These are phyloP conservation scores for Fragaria ananassa DNA, from an alignment of 306 rosid species.

Conservation along the genomic window DNA sequence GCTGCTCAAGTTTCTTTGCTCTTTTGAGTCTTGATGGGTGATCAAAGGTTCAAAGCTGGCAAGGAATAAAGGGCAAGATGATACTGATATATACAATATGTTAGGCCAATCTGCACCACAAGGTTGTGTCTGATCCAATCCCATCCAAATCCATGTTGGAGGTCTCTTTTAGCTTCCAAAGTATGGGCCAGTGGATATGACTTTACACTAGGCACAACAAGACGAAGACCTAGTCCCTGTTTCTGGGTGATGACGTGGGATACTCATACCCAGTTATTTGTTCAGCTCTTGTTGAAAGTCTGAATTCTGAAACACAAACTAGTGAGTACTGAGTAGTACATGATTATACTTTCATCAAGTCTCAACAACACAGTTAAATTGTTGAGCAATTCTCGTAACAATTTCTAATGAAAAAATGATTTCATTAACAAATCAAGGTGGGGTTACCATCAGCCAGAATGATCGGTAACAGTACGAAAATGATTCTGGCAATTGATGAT, in stretches of 20 bases:
- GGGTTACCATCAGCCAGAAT: slow-evolving; percentile 3
- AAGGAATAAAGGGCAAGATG: slow-evolving; percentile 7
- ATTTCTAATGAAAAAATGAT: background rate
- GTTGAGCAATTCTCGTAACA: background rate
- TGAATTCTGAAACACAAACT: background rate
- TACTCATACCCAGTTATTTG: slow-evolving; percentile 26
- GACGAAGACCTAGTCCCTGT: slow-evolving; percentile 9
- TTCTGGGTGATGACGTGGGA: slow-evolving; percentile 36
- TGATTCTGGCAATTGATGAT: background rate
- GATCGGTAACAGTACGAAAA: slow-evolving; percentile 2
- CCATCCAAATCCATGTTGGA: slow-evolving; percentile 33
- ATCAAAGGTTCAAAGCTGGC: slow-evolving; percentile 13
- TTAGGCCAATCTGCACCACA: slow-evolving; percentile 43
- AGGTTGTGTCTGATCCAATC: slow-evolving; percentile 26
- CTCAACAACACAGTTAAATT: background rate
- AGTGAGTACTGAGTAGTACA: background rate
- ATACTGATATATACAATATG: slow-evolving; percentile 25
- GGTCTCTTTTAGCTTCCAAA: slow-evolving; percentile 13
- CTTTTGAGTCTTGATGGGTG: slow-evolving; percentile 9
- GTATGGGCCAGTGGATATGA: slow-evolving; percentile 56
- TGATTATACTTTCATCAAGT: background rate
- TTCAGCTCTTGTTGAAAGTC: background rate
- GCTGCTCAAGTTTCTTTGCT: background rate
- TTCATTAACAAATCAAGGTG: background rate
- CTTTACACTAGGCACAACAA: slow-evolving; percentile 35